A percentile compares a stretch with the other conserved stretches of the same genome.
Evolutionary conservation across 371 early-diverging fungal species (phyloP).

Genomic region (Haplosporangium sp.): DNA sequence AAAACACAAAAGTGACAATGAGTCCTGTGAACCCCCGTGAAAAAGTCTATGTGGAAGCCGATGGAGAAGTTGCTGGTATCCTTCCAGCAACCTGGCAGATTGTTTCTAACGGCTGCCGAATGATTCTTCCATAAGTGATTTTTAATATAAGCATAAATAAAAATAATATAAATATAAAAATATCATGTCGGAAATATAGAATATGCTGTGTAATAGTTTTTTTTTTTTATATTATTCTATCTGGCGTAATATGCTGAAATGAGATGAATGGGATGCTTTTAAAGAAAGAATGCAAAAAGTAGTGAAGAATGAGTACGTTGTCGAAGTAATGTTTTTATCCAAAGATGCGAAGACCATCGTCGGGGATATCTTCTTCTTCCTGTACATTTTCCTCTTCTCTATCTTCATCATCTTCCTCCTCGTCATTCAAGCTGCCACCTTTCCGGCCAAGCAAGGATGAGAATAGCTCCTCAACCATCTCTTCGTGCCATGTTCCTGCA

Average conservation of each 20-base stretch:
- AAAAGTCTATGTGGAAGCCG: conserved; percentile 43
- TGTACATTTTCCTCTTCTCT: conserved; percentile 30
- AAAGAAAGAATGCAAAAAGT: conserved; percentile 2
- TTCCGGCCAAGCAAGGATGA: conserved; percentile 83
- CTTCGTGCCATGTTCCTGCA: conserved; percentile 89
- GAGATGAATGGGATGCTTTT: background rate
- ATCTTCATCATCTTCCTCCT: conserved; percentile 44
- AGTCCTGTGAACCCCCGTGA: conserved; percentile 21
- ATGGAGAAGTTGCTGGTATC: conserved; percentile 47
- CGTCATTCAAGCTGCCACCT: conserved; percentile 42
- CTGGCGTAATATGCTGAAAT: background rate
- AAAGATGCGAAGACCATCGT: conserved; percentile 57
- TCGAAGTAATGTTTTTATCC: conserved; percentile 30
- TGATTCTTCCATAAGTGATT: conserved; percentile 28
- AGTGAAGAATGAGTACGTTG: background rate
- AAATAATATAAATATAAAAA: background rate
- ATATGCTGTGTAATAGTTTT: background rate
- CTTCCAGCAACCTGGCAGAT: conserved; percentile 49
- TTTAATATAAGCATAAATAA: background rate
- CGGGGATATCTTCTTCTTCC: conserved; percentile 34
- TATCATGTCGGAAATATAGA: background rate
- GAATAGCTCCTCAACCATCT: conserved; percentile 91
- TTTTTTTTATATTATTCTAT: background rate
- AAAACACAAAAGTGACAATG: conserved; percentile 25
- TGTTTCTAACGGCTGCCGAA: conserved; percentile 31